Conservation (phyloP, 2,329 filamentous ascomycete genomes). For the Leptographium flavum region DNA sequence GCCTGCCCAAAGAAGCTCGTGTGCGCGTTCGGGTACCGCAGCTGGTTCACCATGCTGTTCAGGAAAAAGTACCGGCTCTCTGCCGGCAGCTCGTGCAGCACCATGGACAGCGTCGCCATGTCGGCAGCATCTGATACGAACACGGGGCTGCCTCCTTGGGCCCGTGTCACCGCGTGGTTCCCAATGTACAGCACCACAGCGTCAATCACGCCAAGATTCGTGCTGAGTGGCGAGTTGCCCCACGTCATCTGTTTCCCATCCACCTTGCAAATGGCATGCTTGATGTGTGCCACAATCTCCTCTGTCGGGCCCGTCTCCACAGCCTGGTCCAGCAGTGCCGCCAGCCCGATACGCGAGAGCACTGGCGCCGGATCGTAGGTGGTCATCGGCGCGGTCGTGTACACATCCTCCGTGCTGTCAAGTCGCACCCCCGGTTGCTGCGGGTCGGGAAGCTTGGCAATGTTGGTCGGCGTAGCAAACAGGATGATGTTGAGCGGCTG, state of each 20-base stretch:
- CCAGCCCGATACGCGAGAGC: constrained; percentile 38
- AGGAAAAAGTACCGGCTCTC: constrained; percentile 78
- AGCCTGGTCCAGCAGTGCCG: constrained; percentile 45
- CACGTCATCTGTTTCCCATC: constrained; percentile 45
- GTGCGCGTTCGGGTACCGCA: constrained; percentile 77
- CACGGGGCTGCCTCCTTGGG: constrained; percentile 44
- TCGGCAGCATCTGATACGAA: constrained; percentile 55
- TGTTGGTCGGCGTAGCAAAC: constrained; percentile 56
- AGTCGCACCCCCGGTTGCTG: constrained; percentile 61
- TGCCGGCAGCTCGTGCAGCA: constrained; percentile 59
- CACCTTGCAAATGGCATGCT: constrained; percentile 51
- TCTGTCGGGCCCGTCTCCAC: constrained; percentile 49
- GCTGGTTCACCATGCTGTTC: constrained; percentile 75
- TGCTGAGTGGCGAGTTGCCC: constrained; percentile 51
- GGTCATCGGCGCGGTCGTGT: constrained; percentile 45
- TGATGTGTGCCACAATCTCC: constrained; percentile 63
- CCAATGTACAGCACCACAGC: constrained; percentile 76
- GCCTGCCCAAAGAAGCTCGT: constrained; percentile 88
- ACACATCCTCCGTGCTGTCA: constrained; percentile 62
- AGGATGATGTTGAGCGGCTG: constrained; percentile 84
- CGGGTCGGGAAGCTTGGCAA: constrained; percentile 58
- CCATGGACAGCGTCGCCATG: constrained; percentile 57
- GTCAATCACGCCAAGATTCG: constrained; percentile 60
- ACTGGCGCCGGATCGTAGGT: constrained; percentile 46
- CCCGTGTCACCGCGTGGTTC: constrained; percentile 50